These are phyloP conservation scores for Populus simonii DNA, from an alignment of 345 rosid species.

Conservation along the genomic window DNA sequence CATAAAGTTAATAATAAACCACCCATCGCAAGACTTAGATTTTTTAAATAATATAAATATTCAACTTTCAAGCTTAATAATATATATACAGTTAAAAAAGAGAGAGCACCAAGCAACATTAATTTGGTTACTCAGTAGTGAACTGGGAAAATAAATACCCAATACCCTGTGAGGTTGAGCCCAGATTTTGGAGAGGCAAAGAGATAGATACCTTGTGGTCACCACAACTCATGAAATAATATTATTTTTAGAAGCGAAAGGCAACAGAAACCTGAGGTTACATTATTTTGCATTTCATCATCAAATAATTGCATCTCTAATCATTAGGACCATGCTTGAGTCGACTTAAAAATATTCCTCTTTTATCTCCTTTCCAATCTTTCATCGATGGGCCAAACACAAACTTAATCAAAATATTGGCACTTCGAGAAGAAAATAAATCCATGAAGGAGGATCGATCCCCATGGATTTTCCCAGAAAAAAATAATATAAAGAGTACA, in stretches of 20 bases:
- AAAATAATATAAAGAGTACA: too few relatives aligned
- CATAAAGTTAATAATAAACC: too few relatives aligned
- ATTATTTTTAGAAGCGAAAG: neutral
- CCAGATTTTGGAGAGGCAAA: too few relatives aligned
- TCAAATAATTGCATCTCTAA: constrained; percentile 34
- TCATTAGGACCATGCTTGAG: constrained; percentile 32
- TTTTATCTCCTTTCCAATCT: constrained; percentile 15
- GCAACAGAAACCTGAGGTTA: constrained; percentile 1
- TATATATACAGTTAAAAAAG: too few relatives aligned
- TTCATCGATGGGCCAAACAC: constrained; percentile 15
- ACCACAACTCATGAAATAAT: neutral
- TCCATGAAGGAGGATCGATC: neutral
- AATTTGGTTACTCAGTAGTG: too few relatives aligned
- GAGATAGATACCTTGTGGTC: too few relatives aligned
- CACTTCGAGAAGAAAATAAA: neutral
- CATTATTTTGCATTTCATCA: constrained; percentile 7
- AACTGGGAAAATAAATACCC: too few relatives aligned
- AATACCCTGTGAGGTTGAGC: too few relatives aligned
- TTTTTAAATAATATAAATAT: too few relatives aligned
- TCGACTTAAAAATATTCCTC: constrained; percentile 19
- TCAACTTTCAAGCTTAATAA: too few relatives aligned
- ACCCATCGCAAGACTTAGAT: too few relatives aligned
- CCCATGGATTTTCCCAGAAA: neutral
- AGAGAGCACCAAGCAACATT: too few relatives aligned
- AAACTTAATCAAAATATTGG: neutral